Conservation (phyloP, 2,329 filamentous ascomycete genomes). For the Aspergillus bombycis region DNA sequence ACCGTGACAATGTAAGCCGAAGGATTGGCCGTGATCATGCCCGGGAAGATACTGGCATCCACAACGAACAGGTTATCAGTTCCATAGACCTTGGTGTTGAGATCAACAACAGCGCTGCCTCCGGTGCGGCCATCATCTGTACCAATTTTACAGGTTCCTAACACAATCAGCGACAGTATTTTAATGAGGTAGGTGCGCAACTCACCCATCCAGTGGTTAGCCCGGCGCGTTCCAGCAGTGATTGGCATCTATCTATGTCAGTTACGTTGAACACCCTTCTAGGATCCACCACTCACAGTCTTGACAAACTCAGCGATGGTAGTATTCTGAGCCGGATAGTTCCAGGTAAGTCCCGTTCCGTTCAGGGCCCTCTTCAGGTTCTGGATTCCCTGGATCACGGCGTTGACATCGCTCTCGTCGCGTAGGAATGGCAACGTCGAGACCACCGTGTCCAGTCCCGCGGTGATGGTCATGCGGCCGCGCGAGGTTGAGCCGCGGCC, state of each 20-base stretch:
- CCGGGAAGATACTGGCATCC: conserved; percentile 21
- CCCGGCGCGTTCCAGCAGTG: conserved; percentile 1
- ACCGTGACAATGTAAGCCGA: conserved; percentile 20
- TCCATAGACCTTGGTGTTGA: conserved; percentile 22
- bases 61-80: conserved; percentile 18
- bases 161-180: conserved; percentile 3
- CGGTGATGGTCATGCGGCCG: conserved; percentile 12
- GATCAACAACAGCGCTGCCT: conserved; percentile 21
- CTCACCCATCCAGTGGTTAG: conserved; percentile 20
- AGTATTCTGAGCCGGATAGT: conserved; percentile 12
- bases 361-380: conserved; percentile 11
- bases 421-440: conserved; percentile 12
- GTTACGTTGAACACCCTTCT: not conserved
- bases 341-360: conserved; percentile 9
- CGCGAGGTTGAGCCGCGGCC: conserved; percentile 11
- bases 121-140: conserved; percentile 22
- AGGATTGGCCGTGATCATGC: conserved; percentile 20
- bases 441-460: conserved; percentile 11
- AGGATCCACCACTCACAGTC: not conserved
- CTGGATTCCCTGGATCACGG: conserved; percentile 13
- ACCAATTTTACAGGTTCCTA: conserved; percentile 23
- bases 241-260: conserved; percentile 9
- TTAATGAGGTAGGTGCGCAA: not conserved
- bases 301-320: conserved; percentile 14
- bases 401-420: conserved; percentile 9